Base-by-base conservation (phyloP, 2,329 filamentous ascomycete species). In the Paradendryphiella salina region DNA sequence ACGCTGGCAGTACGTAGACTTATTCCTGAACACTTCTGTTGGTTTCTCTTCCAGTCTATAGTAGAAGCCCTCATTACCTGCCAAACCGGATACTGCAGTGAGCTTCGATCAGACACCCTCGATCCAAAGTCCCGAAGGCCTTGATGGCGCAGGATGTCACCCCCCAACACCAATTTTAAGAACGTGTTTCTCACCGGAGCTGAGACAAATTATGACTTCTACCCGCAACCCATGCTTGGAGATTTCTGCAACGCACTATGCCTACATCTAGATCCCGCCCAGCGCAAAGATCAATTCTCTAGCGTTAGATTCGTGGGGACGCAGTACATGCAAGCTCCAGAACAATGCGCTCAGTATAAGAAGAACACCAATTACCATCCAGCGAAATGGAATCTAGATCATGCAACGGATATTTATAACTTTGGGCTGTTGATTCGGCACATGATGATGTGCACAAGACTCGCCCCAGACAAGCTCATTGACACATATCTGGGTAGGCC, bases 21-120 rank as follows among this genome's bases (percentile, higher is more conserved):
- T 17, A 43, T 52, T 4, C 40, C 50, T 8, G 50, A 52, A 23
- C 50, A 52, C 31, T 48, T 43, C 14, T 42, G 34, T 14, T 48
- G 44, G 44, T 48, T 42, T 21, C 17, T 48, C n/a, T 45, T 52
- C 20, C 26, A 23, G 20, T n/a, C 23, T 9, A 10, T 52, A 7
- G 26, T 52, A 10, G 39, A 38, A 4, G 50, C 44, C 8, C 48
- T 51, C 7, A 34, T 38, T 7, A 44, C 41, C 10, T 46, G 37
- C 8, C 21, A 32, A 17, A 46, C 43, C 8, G 43, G 35, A 11
- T 31, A 39, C 9, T 46, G 43, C 23, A 39, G 17, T 28, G 43
- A 39, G 3, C n/a, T 33, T 11, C 13, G 17, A 8, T 6, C 7
- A 10, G 14, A 4, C 6, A 14, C 15, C 3, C 21, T 38, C 0